These are phyloP conservation scores for Juglanconis oblonga DNA, from an alignment of 2,329 filamentous ascomycete genomes.

Conservation along the genomic window DNA sequence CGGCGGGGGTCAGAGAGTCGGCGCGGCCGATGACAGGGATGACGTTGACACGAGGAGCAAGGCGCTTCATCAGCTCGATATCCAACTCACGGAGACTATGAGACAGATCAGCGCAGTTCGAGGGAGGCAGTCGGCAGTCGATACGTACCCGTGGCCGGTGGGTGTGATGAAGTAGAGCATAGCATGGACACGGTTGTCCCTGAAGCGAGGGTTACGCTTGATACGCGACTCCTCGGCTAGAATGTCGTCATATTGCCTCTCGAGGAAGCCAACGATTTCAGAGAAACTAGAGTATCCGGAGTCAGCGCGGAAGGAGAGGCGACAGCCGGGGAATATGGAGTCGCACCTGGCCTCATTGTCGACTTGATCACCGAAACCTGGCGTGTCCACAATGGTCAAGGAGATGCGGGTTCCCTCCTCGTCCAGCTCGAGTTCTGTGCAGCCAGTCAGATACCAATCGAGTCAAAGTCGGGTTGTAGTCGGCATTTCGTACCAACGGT, in stretches of 20 bases:
- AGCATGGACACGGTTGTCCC: constrained; percentile 97
- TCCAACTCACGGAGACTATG: constrained; percentile 91
- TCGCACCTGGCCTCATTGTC: constrained; percentile 94
- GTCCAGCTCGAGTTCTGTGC: constrained; percentile 83
- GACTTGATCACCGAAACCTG: constrained; percentile 97
- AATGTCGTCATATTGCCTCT: constrained; percentile 99
- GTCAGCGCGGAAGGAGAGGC: background rate
- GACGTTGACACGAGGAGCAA: constrained; percentile 96
- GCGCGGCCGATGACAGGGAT: constrained; percentile 99
- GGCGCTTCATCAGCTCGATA: constrained; percentile 99
- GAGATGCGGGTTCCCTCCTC: constrained; percentile 98
- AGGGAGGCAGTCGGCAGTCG: background rate
- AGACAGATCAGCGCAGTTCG: constrained; percentile 1
- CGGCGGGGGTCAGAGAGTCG: constrained; percentile 92
- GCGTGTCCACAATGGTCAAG: constrained; percentile 96
- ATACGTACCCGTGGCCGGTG: constrained; percentile 81
- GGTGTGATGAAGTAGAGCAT: constrained; percentile 99
- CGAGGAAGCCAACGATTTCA: constrained; percentile 96
- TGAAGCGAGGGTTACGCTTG: constrained; percentile 99
- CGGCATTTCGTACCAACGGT: constrained; percentile 74
- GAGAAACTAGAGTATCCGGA: constrained; percentile 64
- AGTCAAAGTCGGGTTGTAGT: background rate
- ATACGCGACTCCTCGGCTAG: constrained; percentile 98
- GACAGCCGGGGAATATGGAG: background rate
- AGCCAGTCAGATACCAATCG: constrained; percentile 24